Base-by-base conservation (phyloP, 2,329 filamentous ascomycete genomes). In the Shiraia sp. region DNA sequence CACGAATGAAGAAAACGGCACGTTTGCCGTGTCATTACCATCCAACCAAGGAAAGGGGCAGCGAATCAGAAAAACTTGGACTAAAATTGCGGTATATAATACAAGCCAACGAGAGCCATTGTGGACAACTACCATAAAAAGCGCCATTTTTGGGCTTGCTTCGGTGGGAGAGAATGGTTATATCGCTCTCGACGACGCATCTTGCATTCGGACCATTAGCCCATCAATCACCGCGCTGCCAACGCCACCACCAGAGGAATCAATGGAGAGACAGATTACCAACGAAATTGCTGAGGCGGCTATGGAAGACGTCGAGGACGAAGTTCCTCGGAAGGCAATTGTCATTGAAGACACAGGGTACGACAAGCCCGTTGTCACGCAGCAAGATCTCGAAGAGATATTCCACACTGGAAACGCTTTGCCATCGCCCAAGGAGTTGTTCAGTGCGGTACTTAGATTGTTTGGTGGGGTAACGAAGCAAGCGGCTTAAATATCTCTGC, bases 121-220 rank as follows among this genome's bases (percentile, higher is more conserved):
- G 9, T 78, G 83, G 55, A 74, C 81, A 47, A 74, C 72, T 19
- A 79, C 80, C 8, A 51, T 74, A 8, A 73, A 80, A 3, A 75
- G 78, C 42, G 72, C 81, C 15, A 80, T 90, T 9, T 81, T 86
- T 15, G 82, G 85, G 10, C 69, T 96, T 1, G 72, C 89, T 2
- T 78, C 88, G 3, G 78, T 81, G 10, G 77, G 77, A 14, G 80
- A 82, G 2, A 83, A 81, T 32, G 89, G 90, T 4, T 96, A 89
- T 65, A 73, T 93, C 27, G 72, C 86, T 8, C 70, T 96, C 5
- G 90, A 95, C 63, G 79, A 85, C n/a, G 77, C 81, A 0, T 88
- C 89, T 10, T 85, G 88, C 57, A 75, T 95, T 27, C 83, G 82
- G 19, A 59, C 68, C 5, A 55, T 78, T 9, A 65, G 50, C 7